These are phyloP conservation scores for Quercus gilva DNA, from an alignment of 306 rosid genomes.

Conservation along the genomic window DNA sequence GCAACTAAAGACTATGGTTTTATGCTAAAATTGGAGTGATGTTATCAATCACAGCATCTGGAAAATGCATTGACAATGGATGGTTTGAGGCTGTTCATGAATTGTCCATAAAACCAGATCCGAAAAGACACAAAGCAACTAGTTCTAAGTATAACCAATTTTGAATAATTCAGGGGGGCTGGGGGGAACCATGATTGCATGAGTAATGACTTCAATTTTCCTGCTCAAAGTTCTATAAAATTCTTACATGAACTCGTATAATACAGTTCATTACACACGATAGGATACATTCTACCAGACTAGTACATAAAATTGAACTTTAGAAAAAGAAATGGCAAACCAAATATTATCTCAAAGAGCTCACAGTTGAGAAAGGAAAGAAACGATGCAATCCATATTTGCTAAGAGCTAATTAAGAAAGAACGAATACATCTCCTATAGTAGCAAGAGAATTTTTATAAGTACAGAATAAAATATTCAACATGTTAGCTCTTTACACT, in stretches of 20 bases:
- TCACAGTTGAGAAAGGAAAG: conserved; percentile 28
- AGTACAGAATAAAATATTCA: conserved; percentile 34
- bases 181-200: no score
- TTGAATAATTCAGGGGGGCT: background rate
- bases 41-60: background rate
- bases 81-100: no score
- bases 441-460: conserved; percentile 29
- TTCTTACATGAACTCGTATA: background rate
- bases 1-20: background rate
- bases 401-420: conserved; percentile 19
- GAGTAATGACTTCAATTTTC: background rate
- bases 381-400: conserved; percentile 25
- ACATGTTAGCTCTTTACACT: conserved; percentile 49
- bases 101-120: background rate
- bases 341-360: conserved; percentile 26
- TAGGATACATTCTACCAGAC: background rate
- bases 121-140: background rate
- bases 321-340: background rate
- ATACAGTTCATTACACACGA: background rate
- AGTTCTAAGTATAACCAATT: background rate
- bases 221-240: background rate
- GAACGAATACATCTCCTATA: conserved; percentile 33
- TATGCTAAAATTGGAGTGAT: background rate
- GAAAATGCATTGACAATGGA: no score
- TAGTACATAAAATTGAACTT: background rate